These are phyloP conservation scores for Monsonia emarginata DNA, from an alignment of 441 rosid genomes.

Conservation along the genomic window DNA sequence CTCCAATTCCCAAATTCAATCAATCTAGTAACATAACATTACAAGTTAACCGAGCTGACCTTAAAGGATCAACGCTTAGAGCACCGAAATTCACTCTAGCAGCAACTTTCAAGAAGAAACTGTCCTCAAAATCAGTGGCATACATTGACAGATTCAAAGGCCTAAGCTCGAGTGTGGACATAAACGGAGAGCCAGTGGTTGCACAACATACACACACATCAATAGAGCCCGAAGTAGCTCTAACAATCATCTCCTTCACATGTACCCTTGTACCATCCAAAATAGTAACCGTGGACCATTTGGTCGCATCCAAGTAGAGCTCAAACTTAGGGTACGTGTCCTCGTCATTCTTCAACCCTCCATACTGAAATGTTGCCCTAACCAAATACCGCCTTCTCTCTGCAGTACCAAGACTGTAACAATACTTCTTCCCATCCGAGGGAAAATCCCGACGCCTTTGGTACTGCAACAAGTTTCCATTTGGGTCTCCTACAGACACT, in stretches of 20 bases:
- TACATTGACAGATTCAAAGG: constrained; percentile 81
- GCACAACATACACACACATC: constrained; percentile 87
- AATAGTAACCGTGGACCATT: constrained; percentile 74
- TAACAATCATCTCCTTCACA: constrained; percentile 64
- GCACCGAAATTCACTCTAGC: constrained; percentile 94
- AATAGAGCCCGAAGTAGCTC: constrained; percentile 61
- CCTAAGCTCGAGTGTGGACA: constrained; percentile 81
- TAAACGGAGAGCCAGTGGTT: constrained; percentile 73
- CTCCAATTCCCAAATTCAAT: neutral
- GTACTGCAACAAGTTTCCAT: constrained; percentile 38
- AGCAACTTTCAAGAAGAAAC: constrained; percentile 70
- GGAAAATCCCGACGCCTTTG: constrained; percentile 66
- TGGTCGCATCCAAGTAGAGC: constrained; percentile 70
- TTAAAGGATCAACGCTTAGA: constrained; percentile 40
- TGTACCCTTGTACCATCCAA: constrained; percentile 58
- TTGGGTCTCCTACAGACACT: constrained; percentile 30
- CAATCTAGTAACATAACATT: neutral
- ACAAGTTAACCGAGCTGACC: constrained; percentile 40
- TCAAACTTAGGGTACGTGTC: constrained; percentile 72
- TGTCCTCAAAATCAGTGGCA: constrained; percentile 72
- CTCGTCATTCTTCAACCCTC: constrained; percentile 34
- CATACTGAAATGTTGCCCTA: constrained; percentile 76
- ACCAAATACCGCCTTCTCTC: constrained; percentile 75
- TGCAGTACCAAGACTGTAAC: constrained; percentile 55
- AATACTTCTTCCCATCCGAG: constrained; percentile 59